A percentile compares a stretch with the other conserved stretches of the same genome.
Conservation (phyloP, 1,284 basidiomycete species). For the Boletellus deceptivus region DNA sequence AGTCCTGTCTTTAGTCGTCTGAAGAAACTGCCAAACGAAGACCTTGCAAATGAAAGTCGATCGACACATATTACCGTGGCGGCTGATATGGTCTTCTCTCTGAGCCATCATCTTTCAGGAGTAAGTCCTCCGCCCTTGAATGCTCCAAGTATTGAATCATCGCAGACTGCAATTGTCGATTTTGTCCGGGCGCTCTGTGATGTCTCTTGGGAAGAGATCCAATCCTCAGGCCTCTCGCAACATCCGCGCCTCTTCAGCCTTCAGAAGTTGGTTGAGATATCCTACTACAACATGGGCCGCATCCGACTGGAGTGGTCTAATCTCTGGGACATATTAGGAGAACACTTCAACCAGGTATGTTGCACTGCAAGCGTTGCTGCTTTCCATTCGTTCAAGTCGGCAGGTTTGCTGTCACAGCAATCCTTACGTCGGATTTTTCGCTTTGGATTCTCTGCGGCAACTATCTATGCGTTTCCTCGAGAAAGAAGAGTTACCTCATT, state of each 20-base stretch:
- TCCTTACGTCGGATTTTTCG: slow-evolving; percentile 95
- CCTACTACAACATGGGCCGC: slow-evolving; percentile 99
- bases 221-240: slow-evolving; percentile 91
- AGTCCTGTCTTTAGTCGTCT: slow-evolving; percentile 44
- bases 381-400: slow-evolving; percentile 9
- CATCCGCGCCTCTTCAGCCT: slow-evolving; percentile 95
- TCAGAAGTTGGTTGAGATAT: slow-evolving; percentile 98
- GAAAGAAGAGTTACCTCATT: slow-evolving; percentile 97
- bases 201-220: slow-evolving; percentile 99
- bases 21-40: slow-evolving; percentile 81
- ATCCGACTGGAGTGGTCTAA: slow-evolving; percentile 99
- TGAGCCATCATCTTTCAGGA: slow-evolving; percentile 91
- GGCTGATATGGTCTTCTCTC: slow-evolving; percentile 98
- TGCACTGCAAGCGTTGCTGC: slow-evolving; percentile 2
- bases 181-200: slow-evolving; percentile 96
- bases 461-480: slow-evolving; percentile 98
- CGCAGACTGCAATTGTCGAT: slow-evolving; percentile 93
- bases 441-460: slow-evolving; percentile 96
- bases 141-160: slow-evolving; percentile 7
- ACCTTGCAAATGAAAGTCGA: slow-evolving; percentile 94
- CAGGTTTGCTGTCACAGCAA: slow-evolving; percentile 98
- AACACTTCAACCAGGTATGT: slow-evolving; percentile 95
- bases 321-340: slow-evolving; percentile 96
- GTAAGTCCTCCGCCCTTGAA: slow-evolving; percentile 51
- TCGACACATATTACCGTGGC: slow-evolving; percentile 98